phyloP scores from a whole-genome alignment of 768 basidiomycete genomes.

The Chalciporus pseudorubinellus region DNA sequence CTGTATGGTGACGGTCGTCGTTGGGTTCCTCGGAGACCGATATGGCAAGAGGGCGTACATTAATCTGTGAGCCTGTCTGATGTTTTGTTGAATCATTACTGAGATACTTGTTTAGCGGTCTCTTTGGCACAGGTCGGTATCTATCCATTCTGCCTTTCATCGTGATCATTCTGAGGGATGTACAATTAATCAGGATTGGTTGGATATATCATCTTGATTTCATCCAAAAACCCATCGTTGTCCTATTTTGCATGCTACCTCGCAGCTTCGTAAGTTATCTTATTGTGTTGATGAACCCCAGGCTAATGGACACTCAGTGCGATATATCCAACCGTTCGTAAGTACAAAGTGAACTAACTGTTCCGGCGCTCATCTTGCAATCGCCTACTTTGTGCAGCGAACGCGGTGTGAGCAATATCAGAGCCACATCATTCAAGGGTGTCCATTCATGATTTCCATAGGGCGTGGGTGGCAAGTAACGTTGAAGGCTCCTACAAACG shows the following conservation, averaged over 20 bases:
- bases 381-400: constrained; percentile 31
- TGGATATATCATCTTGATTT: constrained; percentile 67
- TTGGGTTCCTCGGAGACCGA: constrained; percentile 64
- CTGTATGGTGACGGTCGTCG: constrained; percentile 58
- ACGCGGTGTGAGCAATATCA: constrained; percentile 44
- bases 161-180: constrained; percentile 1
- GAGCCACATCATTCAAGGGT: constrained; percentile 6
- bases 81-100: constrained; percentile 2
- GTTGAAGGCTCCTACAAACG: constrained; percentile 76
- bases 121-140: constrained; percentile 33
- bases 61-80: constrained; percentile 48
- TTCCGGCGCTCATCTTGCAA: not conserved
- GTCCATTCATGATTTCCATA: constrained; percentile 19
- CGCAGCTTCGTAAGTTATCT: constrained; percentile 57
- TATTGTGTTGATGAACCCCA: not conserved
- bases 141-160: not conserved
- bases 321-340: constrained; percentile 48
- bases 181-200: constrained; percentile 36
- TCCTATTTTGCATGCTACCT: constrained; percentile 75
- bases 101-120: constrained; percentile 13
- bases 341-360: constrained; percentile 15
- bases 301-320: constrained; percentile 26
- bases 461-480: constrained; percentile 72
- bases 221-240: constrained; percentile 54
- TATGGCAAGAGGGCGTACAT: constrained; percentile 54